Conservation (phyloP, 208 protist species). For the Acanthamoeba royreba region DNA sequence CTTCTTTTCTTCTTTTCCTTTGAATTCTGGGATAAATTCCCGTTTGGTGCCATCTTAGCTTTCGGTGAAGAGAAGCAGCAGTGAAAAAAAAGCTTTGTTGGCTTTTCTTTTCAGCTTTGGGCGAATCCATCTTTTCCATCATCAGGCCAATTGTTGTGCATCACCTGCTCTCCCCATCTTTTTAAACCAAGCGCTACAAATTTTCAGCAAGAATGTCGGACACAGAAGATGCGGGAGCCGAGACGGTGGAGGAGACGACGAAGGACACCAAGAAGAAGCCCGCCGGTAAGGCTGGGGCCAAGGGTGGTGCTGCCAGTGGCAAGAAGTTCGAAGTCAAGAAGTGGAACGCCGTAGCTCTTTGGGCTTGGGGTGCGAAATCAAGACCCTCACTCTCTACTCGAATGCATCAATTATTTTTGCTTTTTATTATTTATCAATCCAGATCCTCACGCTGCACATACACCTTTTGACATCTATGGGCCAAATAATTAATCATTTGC, state of each 20-base stretch:
- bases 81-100: too few relatives aligned
- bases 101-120: too few relatives aligned
- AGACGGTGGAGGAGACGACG: background rate
- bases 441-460: background rate
- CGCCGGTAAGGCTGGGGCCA: background rate
- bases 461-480: background rate
- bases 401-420: background rate
- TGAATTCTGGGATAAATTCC: too few relatives aligned
- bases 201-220: too few relatives aligned
- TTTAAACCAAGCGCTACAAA: too few relatives aligned
- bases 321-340: conserved; percentile 90
- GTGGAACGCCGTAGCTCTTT: conserved; percentile 98
- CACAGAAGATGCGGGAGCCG: conserved; percentile 6
- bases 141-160: too few relatives aligned
- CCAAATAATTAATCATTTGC: background rate
- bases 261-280: conserved; percentile 11
- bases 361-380: conserved; percentile 88
- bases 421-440: background rate
- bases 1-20: too few relatives aligned
- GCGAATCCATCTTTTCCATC: too few relatives aligned
- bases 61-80: too few relatives aligned
- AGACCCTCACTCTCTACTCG: background rate
- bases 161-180: too few relatives aligned
- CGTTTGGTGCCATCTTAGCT: too few relatives aligned
- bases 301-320: background rate